Percentiles rank a stretch among this genome's conserved stretches.
Evolutionary conservation across 2,329 filamentous ascomycete genomes (phyloP).

Genomic region (Cytospora chrysosperma): DNA sequence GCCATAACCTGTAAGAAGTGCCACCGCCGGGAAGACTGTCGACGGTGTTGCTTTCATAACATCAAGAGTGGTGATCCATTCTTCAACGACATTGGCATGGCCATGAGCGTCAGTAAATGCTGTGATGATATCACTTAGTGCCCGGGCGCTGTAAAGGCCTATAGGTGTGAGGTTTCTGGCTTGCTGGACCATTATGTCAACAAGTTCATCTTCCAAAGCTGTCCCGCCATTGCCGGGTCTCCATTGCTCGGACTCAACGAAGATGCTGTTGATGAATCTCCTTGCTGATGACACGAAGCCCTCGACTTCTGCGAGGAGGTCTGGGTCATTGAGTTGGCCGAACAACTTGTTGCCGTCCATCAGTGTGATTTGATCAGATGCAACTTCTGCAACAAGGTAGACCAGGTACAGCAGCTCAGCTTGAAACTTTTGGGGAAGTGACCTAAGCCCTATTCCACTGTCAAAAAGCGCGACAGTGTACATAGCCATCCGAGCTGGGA

Average conservation of each 20-base stretch:
- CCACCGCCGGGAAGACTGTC: slow-evolving; percentile 49
- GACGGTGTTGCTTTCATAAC: slow-evolving; percentile 47
- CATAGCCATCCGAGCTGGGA: slow-evolving; percentile 71
- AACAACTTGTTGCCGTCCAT: slow-evolving; percentile 48
- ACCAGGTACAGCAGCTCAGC: slow-evolving; percentile 53
- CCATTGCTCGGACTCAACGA: slow-evolving; percentile 40
- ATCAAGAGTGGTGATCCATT: slow-evolving; percentile 45
- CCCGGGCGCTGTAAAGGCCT: slow-evolving; percentile 53
- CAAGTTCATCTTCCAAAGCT: slow-evolving; percentile 40
- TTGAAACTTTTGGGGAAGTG: slow-evolving; percentile 42
- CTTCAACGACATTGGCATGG: slow-evolving; percentile 44
- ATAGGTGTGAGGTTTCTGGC: slow-evolving; percentile 42
- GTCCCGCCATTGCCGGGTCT: slow-evolving; percentile 30
- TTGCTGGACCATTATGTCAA: slow-evolving; percentile 45
- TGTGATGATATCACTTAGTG: slow-evolving; percentile 50
- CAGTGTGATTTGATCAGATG: slow-evolving; percentile 53
- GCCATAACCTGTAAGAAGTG: slow-evolving; percentile 52
- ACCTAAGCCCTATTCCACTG: slow-evolving; percentile 38
- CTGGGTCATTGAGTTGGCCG: slow-evolving; percentile 38
- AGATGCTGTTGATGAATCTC: slow-evolving; percentile 36
- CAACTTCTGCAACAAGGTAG: slow-evolving; percentile 50
- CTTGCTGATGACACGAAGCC: slow-evolving; percentile 43
- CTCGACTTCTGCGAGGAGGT: slow-evolving; percentile 41
- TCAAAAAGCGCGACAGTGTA: slow-evolving; percentile 63
- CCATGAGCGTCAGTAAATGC: slow-evolving; percentile 48